Evolutionary conservation across 805 yeast genomes (phyloP), one percentile per base, ranked within the genome.

Genomic region (Candida krabiensis): DNA sequence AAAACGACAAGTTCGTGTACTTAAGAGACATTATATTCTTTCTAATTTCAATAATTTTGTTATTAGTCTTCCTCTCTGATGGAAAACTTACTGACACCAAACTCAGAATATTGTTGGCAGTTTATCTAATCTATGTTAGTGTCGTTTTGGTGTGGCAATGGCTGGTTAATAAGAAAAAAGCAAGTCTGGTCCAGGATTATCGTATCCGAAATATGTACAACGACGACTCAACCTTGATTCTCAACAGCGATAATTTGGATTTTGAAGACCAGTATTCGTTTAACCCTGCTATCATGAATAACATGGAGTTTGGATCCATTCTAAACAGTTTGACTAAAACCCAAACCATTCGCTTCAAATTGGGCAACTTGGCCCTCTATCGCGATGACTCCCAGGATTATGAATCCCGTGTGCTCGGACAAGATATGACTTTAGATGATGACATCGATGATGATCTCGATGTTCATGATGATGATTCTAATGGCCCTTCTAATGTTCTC

Each of bases 21-120:
- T 12, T 80, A 2, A 67, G 91, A 46, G 97, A 93, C 55, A 53
- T 78, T 1, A 40, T 58, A 0, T 79, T 86, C 53, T 83, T 89
- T 50, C 53, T 75, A 1, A 47, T 69, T 0, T 70, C 89, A 2
- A 62, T 79, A 2, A 21, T 70, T 1, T 46, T 83, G 12, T 59
- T 85, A 0, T 49, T 81, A 11, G 43, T 60, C 4, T 69, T 79
- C 33, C 58, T 85, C 3, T 38, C 65, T 2, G 79, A 75, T 53
- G 83, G 83, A 0, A 60, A 61, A 8, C 59, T 93, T 8, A 66
- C 72, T 28, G 53, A 71, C 11, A 49, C 67, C 58, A 82, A 79
- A 47, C 80, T 93, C 46, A 26, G 71, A 1, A 45, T 71, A 7
- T 70, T 90, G 70, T 64, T 84, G 1, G 40, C 55, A 0, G 58